Conservation (phyloP, 129 eudicot species). For the Arctium lappa region DNA sequence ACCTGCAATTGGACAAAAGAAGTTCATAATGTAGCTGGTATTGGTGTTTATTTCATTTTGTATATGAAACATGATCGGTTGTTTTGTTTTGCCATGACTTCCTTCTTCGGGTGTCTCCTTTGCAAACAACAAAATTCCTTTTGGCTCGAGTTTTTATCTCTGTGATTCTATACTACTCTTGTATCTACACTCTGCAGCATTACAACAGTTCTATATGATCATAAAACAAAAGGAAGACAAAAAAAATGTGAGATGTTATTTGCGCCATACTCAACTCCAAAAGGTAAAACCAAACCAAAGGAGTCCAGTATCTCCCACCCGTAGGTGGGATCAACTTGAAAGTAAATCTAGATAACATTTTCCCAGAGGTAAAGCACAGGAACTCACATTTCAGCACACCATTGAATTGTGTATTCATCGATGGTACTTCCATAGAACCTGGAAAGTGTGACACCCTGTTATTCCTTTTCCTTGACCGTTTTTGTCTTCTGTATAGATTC, state of each 20-base stretch:
- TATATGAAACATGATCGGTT: slow-evolving; percentile 1
- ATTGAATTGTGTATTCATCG: slow-evolving; percentile 15
- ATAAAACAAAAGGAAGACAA: background rate
- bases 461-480: slow-evolving; percentile 32
- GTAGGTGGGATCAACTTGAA: background rate
- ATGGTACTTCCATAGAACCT: background rate
- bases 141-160: background rate
- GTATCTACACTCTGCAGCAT: slow-evolving; percentile 19
- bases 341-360: background rate
- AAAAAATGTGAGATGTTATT: background rate
- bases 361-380: background rate
- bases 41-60: slow-evolving; percentile 4
- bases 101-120: background rate
- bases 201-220: background rate
- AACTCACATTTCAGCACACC: slow-evolving; percentile 17
- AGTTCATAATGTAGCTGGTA: background rate
- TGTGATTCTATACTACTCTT: slow-evolving; percentile 4
- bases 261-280: background rate
- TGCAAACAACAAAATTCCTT: background rate
- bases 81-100: background rate
- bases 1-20: background rate
- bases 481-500: slow-evolving; percentile 33
- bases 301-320: background rate
- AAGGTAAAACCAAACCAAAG: background rate
- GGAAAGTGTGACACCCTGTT: background rate